Conservation (phyloP, 352 stramenopile species). For the Phytophthora pluvialis region DNA sequence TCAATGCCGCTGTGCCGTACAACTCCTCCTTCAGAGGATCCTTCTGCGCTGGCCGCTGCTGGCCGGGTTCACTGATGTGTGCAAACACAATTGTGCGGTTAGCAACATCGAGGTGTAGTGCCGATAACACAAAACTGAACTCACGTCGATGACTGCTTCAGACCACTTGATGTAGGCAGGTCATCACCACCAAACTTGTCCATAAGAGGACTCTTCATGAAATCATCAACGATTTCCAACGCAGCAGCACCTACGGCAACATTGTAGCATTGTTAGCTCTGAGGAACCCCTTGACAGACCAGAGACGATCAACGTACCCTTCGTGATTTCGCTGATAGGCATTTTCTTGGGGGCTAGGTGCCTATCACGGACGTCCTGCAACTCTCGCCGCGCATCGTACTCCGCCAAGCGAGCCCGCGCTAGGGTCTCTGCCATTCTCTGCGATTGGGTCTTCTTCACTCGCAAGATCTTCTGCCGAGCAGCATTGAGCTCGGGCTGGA, state of each 20-base stretch:
- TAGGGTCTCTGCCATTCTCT: conserved; percentile 75
- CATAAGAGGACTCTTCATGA: conserved; percentile 79
- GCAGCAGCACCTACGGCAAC: conserved; percentile 60
- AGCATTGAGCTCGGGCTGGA: conserved; percentile 65
- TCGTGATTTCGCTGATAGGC: conserved; percentile 59
- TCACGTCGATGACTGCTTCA: conserved; percentile 16
- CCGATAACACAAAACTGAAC: conserved; percentile 7
- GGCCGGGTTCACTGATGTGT: conserved; percentile 1
- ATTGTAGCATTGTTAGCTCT: background rate
- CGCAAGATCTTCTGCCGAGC: conserved; percentile 66
- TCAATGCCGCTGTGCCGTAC: conserved; percentile 53
- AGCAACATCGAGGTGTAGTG: background rate
- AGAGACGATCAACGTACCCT: conserved; percentile 40
- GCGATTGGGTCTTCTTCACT: conserved; percentile 80
- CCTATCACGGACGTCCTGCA: conserved; percentile 33
- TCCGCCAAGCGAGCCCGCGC: conserved; percentile 61
- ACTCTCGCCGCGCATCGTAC: conserved; percentile 51
- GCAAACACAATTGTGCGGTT: background rate
- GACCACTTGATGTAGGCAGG: background rate
- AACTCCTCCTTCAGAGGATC: conserved; percentile 70
- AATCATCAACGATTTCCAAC: conserved; percentile 84
- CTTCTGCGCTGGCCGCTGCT: conserved; percentile 11
- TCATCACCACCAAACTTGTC: conserved; percentile 53
- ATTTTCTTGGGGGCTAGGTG: conserved; percentile 39
- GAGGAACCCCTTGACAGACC: background rate